phyloP scores from a whole-genome alignment of 108 stramenopile genomes.

The Nitzschia putrida region DNA sequence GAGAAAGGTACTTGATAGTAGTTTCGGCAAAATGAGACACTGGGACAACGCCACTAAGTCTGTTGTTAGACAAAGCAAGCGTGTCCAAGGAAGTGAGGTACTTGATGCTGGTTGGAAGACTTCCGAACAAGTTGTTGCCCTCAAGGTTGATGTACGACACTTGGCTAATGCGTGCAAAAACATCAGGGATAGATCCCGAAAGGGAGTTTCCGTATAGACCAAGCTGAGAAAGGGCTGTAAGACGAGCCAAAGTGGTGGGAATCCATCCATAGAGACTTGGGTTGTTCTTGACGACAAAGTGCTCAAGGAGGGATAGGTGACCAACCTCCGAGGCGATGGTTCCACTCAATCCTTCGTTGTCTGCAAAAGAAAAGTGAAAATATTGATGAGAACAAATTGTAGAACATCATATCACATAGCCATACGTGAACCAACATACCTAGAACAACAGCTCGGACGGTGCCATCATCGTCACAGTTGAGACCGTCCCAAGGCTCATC shows the following conservation, averaged over 20 bases:
- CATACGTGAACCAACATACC: conserved; percentile 36
- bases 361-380: conserved; percentile 9
- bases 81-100: conserved; percentile 30
- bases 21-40: conserved; percentile 43
- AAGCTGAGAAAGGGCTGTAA: conserved; percentile 54
- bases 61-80: conserved; percentile 55
- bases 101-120: conserved; percentile 48
- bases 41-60: conserved; percentile 49
- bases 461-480: conserved; percentile 50
- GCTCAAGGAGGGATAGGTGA: conserved; percentile 50
- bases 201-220: conserved; percentile 62
- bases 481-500: conserved; percentile 52
- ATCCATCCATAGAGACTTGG: conserved; percentile 52
- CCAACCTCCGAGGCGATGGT: conserved; percentile 46
- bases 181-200: conserved; percentile 55
- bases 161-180: conserved; percentile 29
- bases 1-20: conserved; percentile 51
- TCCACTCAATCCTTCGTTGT: conserved; percentile 47
- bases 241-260: conserved; percentile 46
- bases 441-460: conserved; percentile 57
- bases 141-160: conserved; percentile 47
- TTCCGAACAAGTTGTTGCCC: conserved; percentile 49
- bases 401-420: not conserved
- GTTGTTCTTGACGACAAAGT: conserved; percentile 69
- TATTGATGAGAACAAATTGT: not conserved